Conservation (phyloP, 192 early-diverging fungal genomes). For the Phycomyces blakesleeanus region DNA sequence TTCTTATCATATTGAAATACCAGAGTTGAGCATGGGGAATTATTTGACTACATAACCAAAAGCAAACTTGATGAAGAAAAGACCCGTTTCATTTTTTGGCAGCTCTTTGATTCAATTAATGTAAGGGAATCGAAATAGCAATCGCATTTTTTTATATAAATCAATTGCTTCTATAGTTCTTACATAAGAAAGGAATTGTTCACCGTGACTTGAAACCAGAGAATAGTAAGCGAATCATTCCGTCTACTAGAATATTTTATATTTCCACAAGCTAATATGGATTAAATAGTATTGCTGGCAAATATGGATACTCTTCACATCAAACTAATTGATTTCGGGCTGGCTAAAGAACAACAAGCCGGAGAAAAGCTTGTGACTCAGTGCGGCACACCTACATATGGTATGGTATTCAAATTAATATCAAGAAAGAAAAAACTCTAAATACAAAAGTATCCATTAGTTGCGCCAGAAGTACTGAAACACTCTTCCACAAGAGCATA, state of each 20-base stretch:
- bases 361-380: constrained; percentile 39
- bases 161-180: constrained; percentile 49
- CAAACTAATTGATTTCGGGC: constrained; percentile 92
- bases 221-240: constrained; percentile 33
- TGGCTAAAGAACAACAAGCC: constrained; percentile 58
- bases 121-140: constrained; percentile 6
- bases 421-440: background rate
- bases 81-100: constrained; percentile 71
- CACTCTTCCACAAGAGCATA: background rate
- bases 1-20: background rate
- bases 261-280: background rate
- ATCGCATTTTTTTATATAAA: background rate
- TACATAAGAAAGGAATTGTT: constrained; percentile 76
- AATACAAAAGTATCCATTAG: constrained; percentile 35
- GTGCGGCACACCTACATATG: constrained; percentile 88
- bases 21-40: constrained; percentile 81
- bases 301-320: constrained; percentile 50
- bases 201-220: constrained; percentile 93
- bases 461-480: constrained; percentile 12
- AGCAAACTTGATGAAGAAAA: constrained; percentile 76
- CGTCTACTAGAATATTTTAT: background rate
- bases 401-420: constrained; percentile 30
- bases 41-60: constrained; percentile 87
- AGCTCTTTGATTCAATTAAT: constrained; percentile 74
- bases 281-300: constrained; percentile 41